Evolutionary conservation across 192 early-diverging fungal species (phyloP), one percentile per base, ranked within the genome.

Genomic region (Podila minutissima): DNA sequence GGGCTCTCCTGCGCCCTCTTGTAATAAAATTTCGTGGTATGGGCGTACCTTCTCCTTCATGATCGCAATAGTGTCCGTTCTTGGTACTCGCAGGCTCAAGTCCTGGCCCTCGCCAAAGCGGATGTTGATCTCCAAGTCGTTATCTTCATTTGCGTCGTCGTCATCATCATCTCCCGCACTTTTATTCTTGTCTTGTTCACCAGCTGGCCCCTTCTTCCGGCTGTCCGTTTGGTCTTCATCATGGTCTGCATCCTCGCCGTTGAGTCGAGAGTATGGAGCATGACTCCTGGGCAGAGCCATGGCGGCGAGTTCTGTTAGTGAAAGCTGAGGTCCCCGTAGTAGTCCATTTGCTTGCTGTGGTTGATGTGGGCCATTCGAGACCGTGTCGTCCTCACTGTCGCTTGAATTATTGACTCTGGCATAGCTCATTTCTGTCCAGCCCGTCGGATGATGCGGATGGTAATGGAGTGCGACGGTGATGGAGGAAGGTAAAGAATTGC

Each of bases 41-140:
- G 7, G 4, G 13, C 53, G 17, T 83, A 89, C 87, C 71, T 85
- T 86, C 12, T 85, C 71, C 58, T 89, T 89, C 29, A 89, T 50
- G 17, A 64, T 55, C 26, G 61, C 62, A 58, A 89, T 77, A 9
- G 85, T 75, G 33, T 85, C 83, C 20, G 66, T 79, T 38, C 76
- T 62, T 19, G 70, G 69, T 19, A 79, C 70, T 0, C 76, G 76
- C 2, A 79, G 46, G 19, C 61, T 69, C 28, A 79, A 26, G 24
- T 79, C 76, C 51, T 67, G 66, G 11, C 70, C 70, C 37, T 79
- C 76, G 15, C 76, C 76, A n/a, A 79, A 79, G 12, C 76, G 64
- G 5, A 79, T 50, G 38, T 79, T 66, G 17, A 79, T 79, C 51
- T 79, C 76, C 4, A 79, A 29, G 46, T 79, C 69, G 35, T 75